These are phyloP conservation scores for Monoraphidium neglectum DNA, from an alignment of 139 green algal species.

Conservation along the genomic window DNA sequence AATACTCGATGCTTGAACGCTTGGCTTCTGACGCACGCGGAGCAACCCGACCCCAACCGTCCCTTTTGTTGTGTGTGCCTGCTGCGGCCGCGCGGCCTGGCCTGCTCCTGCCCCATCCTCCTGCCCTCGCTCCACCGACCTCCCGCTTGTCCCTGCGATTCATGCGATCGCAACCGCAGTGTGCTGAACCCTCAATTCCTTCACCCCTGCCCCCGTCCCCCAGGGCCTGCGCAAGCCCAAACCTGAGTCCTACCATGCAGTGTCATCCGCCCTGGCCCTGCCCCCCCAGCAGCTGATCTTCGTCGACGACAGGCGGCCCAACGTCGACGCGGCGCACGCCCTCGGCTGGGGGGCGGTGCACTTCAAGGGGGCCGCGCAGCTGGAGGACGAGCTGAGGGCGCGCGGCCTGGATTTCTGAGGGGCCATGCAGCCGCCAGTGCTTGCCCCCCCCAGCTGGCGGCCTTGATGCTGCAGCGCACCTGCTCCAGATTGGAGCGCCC, in stretches of 20 bases:
- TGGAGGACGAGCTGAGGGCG: constrained; percentile 17
- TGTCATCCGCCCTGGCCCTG: constrained; percentile 38
- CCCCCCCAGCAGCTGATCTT: constrained; percentile 52
- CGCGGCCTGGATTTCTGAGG: constrained; percentile 27
- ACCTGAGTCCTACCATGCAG: constrained; percentile 46
- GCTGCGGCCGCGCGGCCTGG: not conserved
- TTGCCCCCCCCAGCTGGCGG: too few species aligned
- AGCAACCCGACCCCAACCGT: too few species aligned
- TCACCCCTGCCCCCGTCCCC: not conserved
- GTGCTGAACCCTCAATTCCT: not conserved
- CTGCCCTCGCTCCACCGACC: not conserved
- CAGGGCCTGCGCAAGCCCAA: constrained; percentile 75
- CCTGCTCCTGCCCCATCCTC: not conserved
- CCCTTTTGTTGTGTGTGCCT: too few species aligned
- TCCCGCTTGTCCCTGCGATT: not conserved
- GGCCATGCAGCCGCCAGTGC: too few species aligned
- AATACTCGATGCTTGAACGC: constrained; percentile 46
- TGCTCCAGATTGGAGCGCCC: too few species aligned
- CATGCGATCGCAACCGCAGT: not conserved
- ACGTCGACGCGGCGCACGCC: constrained; percentile 24
- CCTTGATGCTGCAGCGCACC: too few species aligned
- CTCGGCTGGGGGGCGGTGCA: constrained; percentile 8
- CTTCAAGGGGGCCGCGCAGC: constrained; percentile 12
- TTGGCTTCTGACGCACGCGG: constrained; percentile 63
- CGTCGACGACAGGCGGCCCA: constrained; percentile 65